Evolutionary conservation across 2,329 filamentous ascomycete species (phyloP), one percentile per base, ranked within the genome.

Genomic region (Xylariales sp.): DNA sequence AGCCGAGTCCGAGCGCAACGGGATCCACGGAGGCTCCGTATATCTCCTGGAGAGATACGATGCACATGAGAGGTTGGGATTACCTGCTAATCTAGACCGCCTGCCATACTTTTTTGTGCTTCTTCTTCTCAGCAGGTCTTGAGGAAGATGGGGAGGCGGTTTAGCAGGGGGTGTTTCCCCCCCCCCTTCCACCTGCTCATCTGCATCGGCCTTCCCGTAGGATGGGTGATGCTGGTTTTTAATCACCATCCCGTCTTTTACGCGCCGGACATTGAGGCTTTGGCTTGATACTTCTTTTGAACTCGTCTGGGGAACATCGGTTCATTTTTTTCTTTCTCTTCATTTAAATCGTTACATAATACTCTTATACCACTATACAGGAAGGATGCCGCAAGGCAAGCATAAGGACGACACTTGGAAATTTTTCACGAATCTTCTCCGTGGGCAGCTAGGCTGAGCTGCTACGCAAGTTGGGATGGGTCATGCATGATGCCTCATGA

Each of bases 11-110:
- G 8, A 55, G 52, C 44, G 60, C 57, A 56, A 58, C 58, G 44
- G 59, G 57, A 41, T 45, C 50, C 45, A 47, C 60, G 48, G 55
- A 60, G 52, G 62, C 66, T 63, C 81, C 79, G 57, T 83, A 84
- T 67, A 78, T 95, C 64, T 89, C 90, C 81, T 97, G 91, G 91
- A 77, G 91, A 68, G 87, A 95, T 66, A 79, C 91, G 59, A 95
- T 96, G 89, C 80, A 79, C 66, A 79, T 83, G 67, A 93, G 91
- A 69, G 81, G 81, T 52, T 95, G 88, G 90, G 88, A 95, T 61
- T 93, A 88, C 68, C 74, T 96, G 62, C 78, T 96, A 62, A 90
- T 96, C 66, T 95, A 67, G 69, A 45, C 41, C 33, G 37, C 40
- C 40, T 43, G 38, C 37, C 35, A 37, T 49, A n/a, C n/a, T n/a